Evolutionary conservation across 2,329 filamentous ascomycete genomes (phyloP).

Genomic region (Ceratocystis ficicola): DNA sequence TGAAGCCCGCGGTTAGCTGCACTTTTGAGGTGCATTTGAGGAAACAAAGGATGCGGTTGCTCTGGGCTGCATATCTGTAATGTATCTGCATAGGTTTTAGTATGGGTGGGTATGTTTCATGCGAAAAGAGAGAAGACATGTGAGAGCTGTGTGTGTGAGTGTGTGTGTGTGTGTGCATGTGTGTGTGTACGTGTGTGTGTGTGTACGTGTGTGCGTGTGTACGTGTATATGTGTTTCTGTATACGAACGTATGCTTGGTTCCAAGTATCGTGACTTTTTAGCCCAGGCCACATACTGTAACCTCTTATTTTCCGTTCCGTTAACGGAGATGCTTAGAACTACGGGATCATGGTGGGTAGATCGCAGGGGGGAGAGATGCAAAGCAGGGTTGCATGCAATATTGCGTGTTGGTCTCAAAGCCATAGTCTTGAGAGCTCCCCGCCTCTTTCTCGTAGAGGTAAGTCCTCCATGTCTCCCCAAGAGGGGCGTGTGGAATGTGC

Average conservation of each 20-base stretch:
- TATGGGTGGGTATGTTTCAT: neutral
- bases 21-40: neutral
- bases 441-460: neutral
- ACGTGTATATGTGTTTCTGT: neutral
- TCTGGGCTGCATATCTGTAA: neutral
- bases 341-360: neutral
- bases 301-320: neutral
- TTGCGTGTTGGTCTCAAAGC: neutral
- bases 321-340: neutral
- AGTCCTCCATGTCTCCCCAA: neutral
- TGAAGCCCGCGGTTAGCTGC: neutral
- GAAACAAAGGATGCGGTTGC: constrained; percentile 7
- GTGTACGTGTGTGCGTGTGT: neutral
- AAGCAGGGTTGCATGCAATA: neutral
- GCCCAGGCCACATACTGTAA: neutral
- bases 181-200: too few relatives aligned
- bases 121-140: neutral
- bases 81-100: neutral
- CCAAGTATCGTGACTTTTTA: constrained; percentile 3
- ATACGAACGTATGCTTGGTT: neutral
- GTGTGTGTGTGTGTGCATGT: neutral
- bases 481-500: neutral
- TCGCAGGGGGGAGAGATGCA: neutral
- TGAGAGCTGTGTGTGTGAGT: neutral
- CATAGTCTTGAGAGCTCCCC: neutral